These are phyloP conservation scores for Lepidopterella palustris DNA, from an alignment of 495 filamentous ascomycete species.

Conservation along the genomic window DNA sequence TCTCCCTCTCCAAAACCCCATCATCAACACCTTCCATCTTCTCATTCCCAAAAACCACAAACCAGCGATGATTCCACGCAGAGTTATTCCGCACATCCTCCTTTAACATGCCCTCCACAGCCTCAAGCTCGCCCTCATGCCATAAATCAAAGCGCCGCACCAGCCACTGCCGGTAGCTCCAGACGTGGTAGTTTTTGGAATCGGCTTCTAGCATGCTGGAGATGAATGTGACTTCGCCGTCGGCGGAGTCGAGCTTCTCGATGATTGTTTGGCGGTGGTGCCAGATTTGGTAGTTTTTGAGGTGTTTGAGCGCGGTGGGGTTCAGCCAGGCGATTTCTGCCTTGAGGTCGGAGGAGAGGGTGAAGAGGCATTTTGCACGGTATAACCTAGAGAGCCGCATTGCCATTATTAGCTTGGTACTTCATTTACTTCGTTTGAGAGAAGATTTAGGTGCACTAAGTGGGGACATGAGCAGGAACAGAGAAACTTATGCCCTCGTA, in stretches of 20 bases:
- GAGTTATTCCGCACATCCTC: constrained; percentile 89
- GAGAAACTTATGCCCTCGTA: constrained; percentile 34
- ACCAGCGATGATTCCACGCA: constrained; percentile 95
- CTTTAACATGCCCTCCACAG: constrained; percentile 61
- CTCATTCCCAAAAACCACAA: constrained; percentile 66
- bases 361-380: constrained; percentile 67
- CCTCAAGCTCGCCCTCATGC: constrained; percentile 55
- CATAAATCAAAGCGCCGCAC: constrained; percentile 75
- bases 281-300: constrained; percentile 99
- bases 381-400: constrained; percentile 58
- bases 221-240: constrained; percentile 67
- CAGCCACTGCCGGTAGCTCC: constrained; percentile 88
- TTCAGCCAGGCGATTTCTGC: constrained; percentile 84
- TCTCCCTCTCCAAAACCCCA: constrained; percentile 64
- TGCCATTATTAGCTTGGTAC: background rate
- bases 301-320: constrained; percentile 65
- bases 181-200: constrained; percentile 97
- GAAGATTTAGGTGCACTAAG: too few species aligned
- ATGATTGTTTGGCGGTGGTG: constrained; percentile 87
- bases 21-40: constrained; percentile 46
- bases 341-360: constrained; percentile 56
- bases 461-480: background rate
- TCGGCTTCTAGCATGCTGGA: constrained; percentile 75
- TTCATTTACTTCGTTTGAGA: too few species aligned
- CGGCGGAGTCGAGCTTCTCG: constrained; percentile 41